phyloP scores from a whole-genome alignment of 768 basidiomycete genomes.

The Leccinum pellstonianum region DNA sequence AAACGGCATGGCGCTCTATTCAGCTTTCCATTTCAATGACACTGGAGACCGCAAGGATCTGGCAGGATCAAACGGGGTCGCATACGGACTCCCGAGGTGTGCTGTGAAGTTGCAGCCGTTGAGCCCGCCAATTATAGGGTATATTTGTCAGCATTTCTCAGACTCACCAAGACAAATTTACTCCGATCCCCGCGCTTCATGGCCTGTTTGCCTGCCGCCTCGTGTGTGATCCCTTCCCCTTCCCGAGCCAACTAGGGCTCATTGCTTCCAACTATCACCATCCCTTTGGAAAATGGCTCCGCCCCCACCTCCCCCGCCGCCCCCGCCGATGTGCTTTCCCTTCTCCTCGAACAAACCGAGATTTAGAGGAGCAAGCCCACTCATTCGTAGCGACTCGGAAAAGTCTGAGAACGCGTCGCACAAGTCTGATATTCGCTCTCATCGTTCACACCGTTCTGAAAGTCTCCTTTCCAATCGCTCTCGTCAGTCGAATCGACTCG shows the following conservation, averaged over 20 bases:
- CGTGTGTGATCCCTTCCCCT: conserved; percentile 25
- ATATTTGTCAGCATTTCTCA: conserved; percentile 29
- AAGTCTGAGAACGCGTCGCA: conserved; percentile 46
- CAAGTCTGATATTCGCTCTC: conserved; percentile 27
- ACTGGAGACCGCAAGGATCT: conserved; percentile 13
- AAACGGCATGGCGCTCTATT: conserved; percentile 10
- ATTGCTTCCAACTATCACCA: conserved; percentile 19
- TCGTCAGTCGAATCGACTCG: conserved; percentile 28
- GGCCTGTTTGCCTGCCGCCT: conserved; percentile 30
- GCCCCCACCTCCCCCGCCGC: conserved; percentile 44
- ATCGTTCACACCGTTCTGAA: conserved; percentile 29
- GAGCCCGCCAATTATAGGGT: conserved; percentile 14
- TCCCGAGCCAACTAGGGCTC: conserved; percentile 18
- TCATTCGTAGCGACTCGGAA: conserved; percentile 38
- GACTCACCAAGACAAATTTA: conserved; percentile 26
- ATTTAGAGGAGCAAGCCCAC: conserved; percentile 30
- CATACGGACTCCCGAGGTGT: conserved; percentile 14
- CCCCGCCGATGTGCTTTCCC: conserved; percentile 61
- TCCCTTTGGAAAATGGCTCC: conserved; percentile 44
- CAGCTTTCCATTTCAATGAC: conserved; percentile 17
- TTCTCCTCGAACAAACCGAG: conserved; percentile 38
- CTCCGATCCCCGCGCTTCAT: conserved; percentile 15
- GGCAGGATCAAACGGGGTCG: conserved; percentile 23
- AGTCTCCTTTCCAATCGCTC: conserved; percentile 23
- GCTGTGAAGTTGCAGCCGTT: conserved; percentile 6